Base-by-base conservation (phyloP, 2,329 filamentous ascomycete genomes). In the Fusarium gaditjirri region DNA sequence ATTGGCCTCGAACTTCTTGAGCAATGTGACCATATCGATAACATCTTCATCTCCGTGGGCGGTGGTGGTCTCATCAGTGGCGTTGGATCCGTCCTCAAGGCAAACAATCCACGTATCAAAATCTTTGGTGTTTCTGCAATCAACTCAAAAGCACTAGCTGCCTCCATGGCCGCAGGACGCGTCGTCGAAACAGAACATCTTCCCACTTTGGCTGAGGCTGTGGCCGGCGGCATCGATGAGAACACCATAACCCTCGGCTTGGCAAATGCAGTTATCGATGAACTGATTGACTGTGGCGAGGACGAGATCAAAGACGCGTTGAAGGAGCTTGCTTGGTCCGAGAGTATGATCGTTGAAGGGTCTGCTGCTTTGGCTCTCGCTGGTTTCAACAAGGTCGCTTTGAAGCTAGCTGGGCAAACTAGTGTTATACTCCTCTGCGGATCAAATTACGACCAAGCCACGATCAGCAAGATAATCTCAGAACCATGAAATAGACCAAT, bases 1-100 rank as follows among this genome's bases (percentile, higher is more conserved):
- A 58, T 58, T 13, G 55, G 55, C 2, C 33, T 58, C 5, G 55
- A 58, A 3, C 43, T 58, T 3, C 16, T 58, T 2, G 55, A 58
- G 13, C 55, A 58, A 12, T 58, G 55, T 11, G 25, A 58, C 21
- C 43, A 38, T 31, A 52, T 58, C 10, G 43, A 58, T 5, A 58
- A 58, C 9, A 10, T 58, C 3, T 58, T 58, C 8, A 39, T 58
- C 33, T 58, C 55, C 0, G 5, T 58, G 33, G 55, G 43, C 1
- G 55, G 55, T 2, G 55, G 55, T 1, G 55, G 55, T 9, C 41
- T 58, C 6, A 39, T 52, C n/a, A 52, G 55, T 17, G 55, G 55
- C 13, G 2, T 58, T 1, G 55, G 55, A 21, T 33, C 55, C 14
- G n/a, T 52, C 8, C 55, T 58, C 55, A 58, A 58, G 6, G 21